Base-by-base conservation (phyloP, 495 filamentous ascomycete genomes). In the Poronia punctata region DNA sequence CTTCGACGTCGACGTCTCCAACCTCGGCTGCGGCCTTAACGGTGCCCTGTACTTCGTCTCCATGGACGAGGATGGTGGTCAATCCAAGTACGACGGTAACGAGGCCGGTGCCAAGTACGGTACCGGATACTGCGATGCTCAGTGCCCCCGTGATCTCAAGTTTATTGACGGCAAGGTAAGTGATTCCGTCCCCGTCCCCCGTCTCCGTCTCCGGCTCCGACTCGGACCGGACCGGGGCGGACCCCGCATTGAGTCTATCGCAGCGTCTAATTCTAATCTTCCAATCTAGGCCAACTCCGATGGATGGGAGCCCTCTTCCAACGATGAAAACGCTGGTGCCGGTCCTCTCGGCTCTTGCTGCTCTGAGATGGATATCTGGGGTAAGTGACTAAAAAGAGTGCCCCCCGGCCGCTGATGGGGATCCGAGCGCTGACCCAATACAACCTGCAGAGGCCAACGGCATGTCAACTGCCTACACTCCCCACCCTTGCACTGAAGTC, bases 331-430 rank as follows among this genome's bases (percentile, higher is more conserved):
- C 59, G 64, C 74, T 19, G 79, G 80, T 17, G 38, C 66, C 17
- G 79, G 78, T 24, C 49, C 57, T 41, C 62, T 72, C 35, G 80
- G 80, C 45, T 69, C 76, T 40, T 85, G 80, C 73, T 85, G 82
- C 61, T 70, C 75, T 5, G 82, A 86, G 61, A 79, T 86, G 72
- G 80, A 86, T 51, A 71, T 84, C 56, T 83, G 78, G 65, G 40
- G 40, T 43, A 38, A 21, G 52, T 66, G 11, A 68, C 68, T 1
- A 66, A 71, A 2, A 66, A 71, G n/a, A n/a, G n/a, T n/a, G n/a
- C 3, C 50, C 46, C 21, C 54, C 40, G 29, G 57, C 3, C 73
- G 70, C 54, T 56, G 49, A 32, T 5, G 35, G 32, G 5, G 14
- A 15, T n/a, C 12, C 31, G 18, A 21, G 11, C 6, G 19, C 40